Percentiles rank a stretch among this genome's conserved stretches.
These are phyloP conservation scores for Trematosphaeria pertusa DNA, from an alignment of 2,329 filamentous ascomycete species.

Conservation along the genomic window DNA sequence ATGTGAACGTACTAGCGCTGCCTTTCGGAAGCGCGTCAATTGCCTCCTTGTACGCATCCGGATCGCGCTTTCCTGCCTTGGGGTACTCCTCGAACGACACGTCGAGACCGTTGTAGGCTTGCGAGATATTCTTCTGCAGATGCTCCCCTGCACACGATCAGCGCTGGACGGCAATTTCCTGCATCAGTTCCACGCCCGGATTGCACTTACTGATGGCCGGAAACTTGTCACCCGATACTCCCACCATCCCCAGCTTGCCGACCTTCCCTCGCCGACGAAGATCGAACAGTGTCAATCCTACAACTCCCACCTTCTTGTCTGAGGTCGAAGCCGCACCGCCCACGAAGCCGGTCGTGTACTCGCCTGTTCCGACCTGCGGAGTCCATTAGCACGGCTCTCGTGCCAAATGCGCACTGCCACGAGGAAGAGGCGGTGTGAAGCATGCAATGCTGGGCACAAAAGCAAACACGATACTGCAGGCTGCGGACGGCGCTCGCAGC, in stretches of 20 bases:
- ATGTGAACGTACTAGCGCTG: slow-evolving; percentile 67
- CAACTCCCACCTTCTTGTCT: slow-evolving; percentile 96
- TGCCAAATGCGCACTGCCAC: background rate
- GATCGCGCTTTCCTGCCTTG: slow-evolving; percentile 73
- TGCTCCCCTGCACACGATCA: slow-evolving; percentile 69
- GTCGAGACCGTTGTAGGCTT: slow-evolving; percentile 88
- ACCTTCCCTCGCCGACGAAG: slow-evolving; percentile 89
- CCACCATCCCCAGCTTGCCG: slow-evolving; percentile 84
- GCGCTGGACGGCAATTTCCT: slow-evolving; percentile 7
- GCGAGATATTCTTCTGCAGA: slow-evolving; percentile 83
- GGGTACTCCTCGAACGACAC: slow-evolving; percentile 85
- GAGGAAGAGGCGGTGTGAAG: slow-evolving; percentile 17
- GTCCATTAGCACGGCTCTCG: slow-evolving; percentile 36
- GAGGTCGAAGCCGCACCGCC: slow-evolving; percentile 82
- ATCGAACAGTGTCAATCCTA: slow-evolving; percentile 88
- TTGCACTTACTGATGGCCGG: slow-evolving; percentile 78
- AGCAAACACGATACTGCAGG: slow-evolving; percentile 16
- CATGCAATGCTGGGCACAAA: slow-evolving; percentile 9
- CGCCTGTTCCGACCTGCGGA: slow-evolving; percentile 78
- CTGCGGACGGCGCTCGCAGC: slow-evolving; percentile 8
- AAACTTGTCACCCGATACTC: slow-evolving; percentile 87
- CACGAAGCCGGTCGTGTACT: slow-evolving; percentile 96
- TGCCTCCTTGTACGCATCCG: slow-evolving; percentile 85
- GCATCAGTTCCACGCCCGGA: background rate
- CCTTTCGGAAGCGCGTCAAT: slow-evolving; percentile 83